phyloP scores from a whole-genome alignment of 148 eudicot genomes.

The Rhododendron ferrugineum region DNA sequence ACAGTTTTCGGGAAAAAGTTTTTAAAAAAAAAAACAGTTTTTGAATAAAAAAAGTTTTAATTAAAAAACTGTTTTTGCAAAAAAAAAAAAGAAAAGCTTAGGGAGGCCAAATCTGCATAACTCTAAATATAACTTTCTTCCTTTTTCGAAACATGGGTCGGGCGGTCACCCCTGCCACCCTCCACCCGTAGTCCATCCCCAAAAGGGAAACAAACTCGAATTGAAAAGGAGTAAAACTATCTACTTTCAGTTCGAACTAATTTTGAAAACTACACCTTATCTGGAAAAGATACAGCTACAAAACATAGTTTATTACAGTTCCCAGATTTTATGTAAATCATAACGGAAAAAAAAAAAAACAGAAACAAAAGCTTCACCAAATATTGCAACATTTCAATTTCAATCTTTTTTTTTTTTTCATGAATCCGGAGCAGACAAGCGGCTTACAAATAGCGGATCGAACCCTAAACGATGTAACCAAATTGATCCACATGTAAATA shows the following conservation, averaged over 20 bases:
- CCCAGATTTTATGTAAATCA: not conserved
- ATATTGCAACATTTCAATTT: not conserved
- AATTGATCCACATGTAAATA: not conserved
- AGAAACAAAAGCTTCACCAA: not conserved
- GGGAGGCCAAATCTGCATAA: not conserved
- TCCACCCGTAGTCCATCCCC: not conserved
- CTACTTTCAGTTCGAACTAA: not conserved
- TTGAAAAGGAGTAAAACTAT: not conserved
- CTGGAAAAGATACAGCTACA: not conserved
- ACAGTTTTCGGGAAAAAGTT: too few species aligned
- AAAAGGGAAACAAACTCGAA: too few species aligned
- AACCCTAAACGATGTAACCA: not conserved
- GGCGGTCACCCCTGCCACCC: not conserved
- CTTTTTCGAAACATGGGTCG: not conserved
- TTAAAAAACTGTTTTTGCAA: too few species aligned
- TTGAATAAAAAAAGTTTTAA: too few species aligned
- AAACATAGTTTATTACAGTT: not conserved
- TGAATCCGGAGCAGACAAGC: not conserved
- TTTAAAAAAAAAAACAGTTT: too few species aligned
- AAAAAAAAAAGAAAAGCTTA: too few species aligned
- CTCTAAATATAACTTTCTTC: not conserved
- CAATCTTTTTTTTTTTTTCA: not conserved
- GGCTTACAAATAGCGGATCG: conserved; percentile 1
- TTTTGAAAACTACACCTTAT: not conserved
- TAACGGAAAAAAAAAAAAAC: not conserved